Base-by-base conservation (phyloP, 345 rosid species). In the Iberis pinnata region DNA sequence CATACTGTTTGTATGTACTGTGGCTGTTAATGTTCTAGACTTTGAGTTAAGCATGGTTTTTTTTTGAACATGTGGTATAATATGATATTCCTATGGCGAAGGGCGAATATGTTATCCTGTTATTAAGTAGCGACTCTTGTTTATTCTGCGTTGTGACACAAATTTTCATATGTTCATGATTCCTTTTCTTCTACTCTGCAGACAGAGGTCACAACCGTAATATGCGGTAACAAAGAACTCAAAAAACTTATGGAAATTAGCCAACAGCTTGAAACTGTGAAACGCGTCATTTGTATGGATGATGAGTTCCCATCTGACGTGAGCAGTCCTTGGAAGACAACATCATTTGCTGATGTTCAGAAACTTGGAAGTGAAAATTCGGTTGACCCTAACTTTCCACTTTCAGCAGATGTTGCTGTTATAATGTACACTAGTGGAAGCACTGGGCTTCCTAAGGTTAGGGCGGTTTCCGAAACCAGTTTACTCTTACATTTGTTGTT, bases 381-480 rank as follows among this genome's bases (percentile, higher is more conserved):
- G 9, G 69, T 75, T 1, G 77, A 58, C 18, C 78, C 95, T n/a
- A 83, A 73, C 67, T 79, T 83, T 49, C 99, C 99, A 9, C 67
- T 73, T 60, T 38, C 88, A 51, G 75, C 80, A 58, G 99, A 93
- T 70, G 68, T 83, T 66, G 99, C 97, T 45, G 94, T 93, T 56
- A 83, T 93, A 60, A 88, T 93, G 99, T 93, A 88, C 65, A 93
- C 99, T 49, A 93, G 99, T 79, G 99, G 99, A 53, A 88, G 99
- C 71, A 85, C 97, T 60, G 95, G 99, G 20, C 64, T 88, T 79
- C 97, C 97, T 12, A 93, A 93, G 95, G 99, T 88, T 63, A 51
- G 78, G 63, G 65, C n/a, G 40, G 14, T 52, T 60, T 43, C 18
- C 33, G 0, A 51, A 18, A 60, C 14, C 13, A 22, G 12, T 18